Evolutionary conservation across 2,329 filamentous ascomycete genomes (phyloP), one percentile per base, ranked within the genome.

Genomic region (Alternaria panax): DNA sequence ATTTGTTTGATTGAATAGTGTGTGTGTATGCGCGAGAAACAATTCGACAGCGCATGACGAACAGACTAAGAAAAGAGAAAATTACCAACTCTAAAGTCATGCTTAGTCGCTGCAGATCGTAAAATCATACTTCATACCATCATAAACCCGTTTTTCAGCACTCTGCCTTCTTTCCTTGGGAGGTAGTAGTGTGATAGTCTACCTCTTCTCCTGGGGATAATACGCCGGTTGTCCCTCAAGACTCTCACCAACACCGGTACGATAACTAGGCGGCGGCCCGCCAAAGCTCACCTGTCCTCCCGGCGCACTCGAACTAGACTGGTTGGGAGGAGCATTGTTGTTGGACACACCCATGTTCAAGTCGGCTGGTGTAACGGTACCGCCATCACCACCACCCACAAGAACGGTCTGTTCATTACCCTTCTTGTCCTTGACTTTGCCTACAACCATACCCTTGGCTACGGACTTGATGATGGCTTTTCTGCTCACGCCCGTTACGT

Each of bases 391-490:
- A 20, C 89, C 90, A 1, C 91, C 90, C 20, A 93, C 89, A 48
- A 94, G 85, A 20, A 92, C 83, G 8, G 68, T 73, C 52, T 75
- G 73, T 66, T 92, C 86, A 2, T 90, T 87, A 5, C 90, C 91
- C 36, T 89, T 89, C 58, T 87, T 86, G 57, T 94, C 91, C 66
- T 88, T 88, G 48, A 94, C 91, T 65, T 88, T 88, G 34, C 92
- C 92, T 5, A 96, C 88, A 0, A 96, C 89, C 95, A 99, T 98
- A 40, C 95, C 78, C 82, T 96, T 97, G 20, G 93, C 95, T 1
- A 98, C 95, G 41, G 90, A 92, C 83, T 97, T 99, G 75, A 99
- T 86, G 42, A 99, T 88, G 0, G 95, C 95, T 62, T 89, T 88
- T 41, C 95, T 86, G 55, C 92, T 96, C 1, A 99, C 95, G 34